Conservation (phyloP, 306 rosid species). For the Cicer bijugum region DNA sequence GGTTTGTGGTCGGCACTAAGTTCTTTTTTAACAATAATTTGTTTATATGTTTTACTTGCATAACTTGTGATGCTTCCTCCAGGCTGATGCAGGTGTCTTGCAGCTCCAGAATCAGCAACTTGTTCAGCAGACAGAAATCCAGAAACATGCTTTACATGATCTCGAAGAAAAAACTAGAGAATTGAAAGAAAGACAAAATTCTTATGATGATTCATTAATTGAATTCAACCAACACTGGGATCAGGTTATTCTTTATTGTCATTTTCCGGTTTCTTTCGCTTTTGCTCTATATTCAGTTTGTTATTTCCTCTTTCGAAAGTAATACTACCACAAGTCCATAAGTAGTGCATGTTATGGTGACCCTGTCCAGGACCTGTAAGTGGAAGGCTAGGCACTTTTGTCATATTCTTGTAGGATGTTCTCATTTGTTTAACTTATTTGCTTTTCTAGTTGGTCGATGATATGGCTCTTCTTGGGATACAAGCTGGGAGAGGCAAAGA, state of each 20-base stretch:
- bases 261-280: conserved; percentile 11
- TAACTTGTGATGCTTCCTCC: conserved; percentile 44
- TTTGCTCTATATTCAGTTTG: conserved; percentile 22
- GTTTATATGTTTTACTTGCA: conserved; percentile 28
- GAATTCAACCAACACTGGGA: conserved; percentile 73
- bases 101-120: conserved; percentile 87
- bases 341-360: conserved; percentile 15
- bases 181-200: conserved; percentile 63
- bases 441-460: conserved; percentile 72
- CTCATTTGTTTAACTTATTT: conserved; percentile 43
- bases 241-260: conserved; percentile 62
- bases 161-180: conserved; percentile 63
- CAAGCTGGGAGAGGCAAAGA: conserved; percentile 71
- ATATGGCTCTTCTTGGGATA: conserved; percentile 78
- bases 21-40: conserved; percentile 3
- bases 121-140: conserved; percentile 71
- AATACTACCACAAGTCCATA: background rate
- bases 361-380: conserved; percentile 11
- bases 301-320: conserved; percentile 32
- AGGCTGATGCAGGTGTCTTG: conserved; percentile 81
- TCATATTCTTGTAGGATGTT: conserved; percentile 26
- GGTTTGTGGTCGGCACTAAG: background rate
- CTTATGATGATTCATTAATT: conserved; percentile 75
- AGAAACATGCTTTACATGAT: conserved; percentile 73
- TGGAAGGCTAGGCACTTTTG: conserved; percentile 20